phyloP scores from a whole-genome alignment of 2,329 filamentous ascomycete genomes.

The Zarea fungicola region DNA sequence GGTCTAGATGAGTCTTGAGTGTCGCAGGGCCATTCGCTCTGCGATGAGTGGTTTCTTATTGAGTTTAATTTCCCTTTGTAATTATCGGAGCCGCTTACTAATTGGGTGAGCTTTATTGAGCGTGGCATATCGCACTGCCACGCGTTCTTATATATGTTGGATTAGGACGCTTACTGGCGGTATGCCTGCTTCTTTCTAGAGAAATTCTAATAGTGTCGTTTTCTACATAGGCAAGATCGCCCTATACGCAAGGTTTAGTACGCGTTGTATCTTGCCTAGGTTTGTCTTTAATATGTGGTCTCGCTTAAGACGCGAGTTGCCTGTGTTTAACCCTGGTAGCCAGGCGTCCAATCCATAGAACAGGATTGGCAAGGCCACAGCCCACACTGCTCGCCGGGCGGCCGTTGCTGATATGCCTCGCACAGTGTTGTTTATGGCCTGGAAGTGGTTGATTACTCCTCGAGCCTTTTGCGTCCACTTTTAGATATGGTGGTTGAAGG shows the following conservation, averaged over 20 bases:
- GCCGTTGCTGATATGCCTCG: neutral
- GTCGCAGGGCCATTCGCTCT: too few species aligned
- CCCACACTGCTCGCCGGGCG: neutral
- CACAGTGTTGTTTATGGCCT: neutral
- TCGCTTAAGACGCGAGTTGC: neutral
- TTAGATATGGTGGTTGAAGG: constrained; percentile 2
- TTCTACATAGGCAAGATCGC: constrained; percentile 5
- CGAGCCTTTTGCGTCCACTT: constrained; percentile 3
- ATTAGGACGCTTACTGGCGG: neutral
- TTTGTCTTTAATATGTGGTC: constrained; percentile 8
- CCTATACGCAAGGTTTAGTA: constrained; percentile 4
- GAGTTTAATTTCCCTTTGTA: neutral
- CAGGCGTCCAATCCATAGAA: constrained; percentile 6
- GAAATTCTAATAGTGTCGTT: constrained; percentile 2
- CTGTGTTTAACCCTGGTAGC: neutral
- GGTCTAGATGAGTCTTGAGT: too few species aligned
- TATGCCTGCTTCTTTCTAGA: constrained; percentile 8
- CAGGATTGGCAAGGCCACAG: neutral
- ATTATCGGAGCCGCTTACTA: constrained; percentile 1
- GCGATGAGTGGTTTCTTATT: too few species aligned
- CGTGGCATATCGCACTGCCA: neutral
- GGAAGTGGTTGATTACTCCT: neutral
- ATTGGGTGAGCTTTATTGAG: constrained; percentile 4
- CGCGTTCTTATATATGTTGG: neutral
- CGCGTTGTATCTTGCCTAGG: neutral